Evolutionary conservation across 139 green algal species (phyloP), one percentile per base, ranked within the genome.

Genomic region (Asterochloris erici): DNA sequence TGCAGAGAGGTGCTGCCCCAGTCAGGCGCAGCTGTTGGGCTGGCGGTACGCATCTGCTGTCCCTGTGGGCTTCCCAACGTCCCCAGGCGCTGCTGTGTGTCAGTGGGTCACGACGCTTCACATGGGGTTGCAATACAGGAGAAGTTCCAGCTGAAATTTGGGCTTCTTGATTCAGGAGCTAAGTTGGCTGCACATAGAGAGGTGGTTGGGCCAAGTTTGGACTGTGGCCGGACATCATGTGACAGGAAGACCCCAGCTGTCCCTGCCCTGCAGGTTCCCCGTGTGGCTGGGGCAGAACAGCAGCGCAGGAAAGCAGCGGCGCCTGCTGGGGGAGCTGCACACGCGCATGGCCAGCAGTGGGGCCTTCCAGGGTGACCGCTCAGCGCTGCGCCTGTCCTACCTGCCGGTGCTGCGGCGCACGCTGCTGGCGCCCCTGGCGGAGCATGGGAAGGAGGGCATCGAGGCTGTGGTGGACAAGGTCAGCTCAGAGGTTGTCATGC

Each of bases 261-360:
- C 91, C 93, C 0, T 83, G 92, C 83, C 90, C 74, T 60, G 83
- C 85, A 94, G 95, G 27, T 99, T 99, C 90, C 93, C 94, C 13
- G 90, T 93, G 23, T 99, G 94, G 94, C 87, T 99, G 77, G 97
- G 97, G 78, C 93, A 95, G 81, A 96, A 96, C 89, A 95, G 86
- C 14, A 91, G 85, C 27, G n/a, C 19, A 64, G 87, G 81, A 84
- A 99, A 99, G 94, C 94, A 98, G 87, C 81, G 84, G 64, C 93
- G 97, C 26, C 87, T 99, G 81, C 88, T 99, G 81, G 88, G 90
- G 0, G 95, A 98, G 87, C 85, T 98, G 81, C 90, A 94, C 84
- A 95, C 90, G 54, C 93, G 92, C 84, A 91, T 99, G 90, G 70
- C 88, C 16, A 87, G 89, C 68, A 90, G 86, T 26, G 86, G 83